phyloP scores from a whole-genome alignment of 2,329 filamentous ascomycete genomes.

The Phaeomoniella chlamydospora region DNA sequence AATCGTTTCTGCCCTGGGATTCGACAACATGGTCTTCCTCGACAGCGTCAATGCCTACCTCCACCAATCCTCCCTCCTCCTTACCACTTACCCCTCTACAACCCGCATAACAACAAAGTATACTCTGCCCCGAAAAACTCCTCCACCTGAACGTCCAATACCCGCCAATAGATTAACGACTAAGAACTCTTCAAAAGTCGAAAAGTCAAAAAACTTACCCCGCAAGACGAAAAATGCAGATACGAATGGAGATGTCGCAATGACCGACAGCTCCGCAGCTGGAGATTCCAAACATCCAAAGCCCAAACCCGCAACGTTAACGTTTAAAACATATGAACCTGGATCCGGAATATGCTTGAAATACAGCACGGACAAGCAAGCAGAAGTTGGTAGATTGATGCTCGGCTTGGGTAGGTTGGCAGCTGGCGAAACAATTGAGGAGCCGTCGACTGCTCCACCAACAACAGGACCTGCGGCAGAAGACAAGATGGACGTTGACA shows the following conservation, averaged over 20 bases:
- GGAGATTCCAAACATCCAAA: conserved; percentile 7
- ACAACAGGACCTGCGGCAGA: not conserved
- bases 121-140: conserved; percentile 26
- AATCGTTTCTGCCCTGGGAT: no score
- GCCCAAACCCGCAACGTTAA: conserved; percentile 53
- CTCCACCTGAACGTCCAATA: conserved; percentile 9
- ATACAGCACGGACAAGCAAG: conserved; percentile 81
- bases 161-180: conserved; percentile 7
- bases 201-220: conserved; percentile 18
- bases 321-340: conserved; percentile 82
- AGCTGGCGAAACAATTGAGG: conserved; percentile 44
- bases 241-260: conserved; percentile 9
- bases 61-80: conserved; percentile 67
- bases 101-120: conserved; percentile 89
- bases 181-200: conserved; percentile 10
- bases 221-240: conserved; percentile 13
- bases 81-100: conserved; percentile 78
- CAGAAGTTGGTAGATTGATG: conserved; percentile 75
- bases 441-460: not conserved
- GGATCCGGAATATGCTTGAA: conserved; percentile 69
- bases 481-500: not conserved
- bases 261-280: no score
- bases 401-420: conserved; percentile 61
- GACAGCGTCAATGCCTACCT: conserved; percentile 81
- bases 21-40: conserved; percentile 62